phyloP scores from a whole-genome alignment of 306 rosid species.

The Corylus avellana region DNA sequence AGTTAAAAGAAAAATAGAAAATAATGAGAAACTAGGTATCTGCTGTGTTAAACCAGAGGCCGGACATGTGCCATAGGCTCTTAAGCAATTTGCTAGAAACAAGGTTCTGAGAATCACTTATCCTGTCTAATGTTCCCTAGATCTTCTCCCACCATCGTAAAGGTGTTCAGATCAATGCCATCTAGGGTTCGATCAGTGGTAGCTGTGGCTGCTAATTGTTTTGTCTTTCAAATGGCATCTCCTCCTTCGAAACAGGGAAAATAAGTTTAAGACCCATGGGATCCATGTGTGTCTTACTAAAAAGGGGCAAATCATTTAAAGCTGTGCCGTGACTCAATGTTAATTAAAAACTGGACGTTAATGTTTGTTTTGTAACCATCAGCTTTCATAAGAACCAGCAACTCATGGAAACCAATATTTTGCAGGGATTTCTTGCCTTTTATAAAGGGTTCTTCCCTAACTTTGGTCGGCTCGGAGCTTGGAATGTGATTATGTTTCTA shows the following conservation, averaged over 20 bases:
- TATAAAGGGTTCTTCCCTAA: constrained; percentile 94
- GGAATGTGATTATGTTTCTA: constrained; percentile 92
- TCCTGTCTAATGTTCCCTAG: too few relatives aligned
- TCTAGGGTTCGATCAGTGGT: too few relatives aligned
- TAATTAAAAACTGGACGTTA: constrained; percentile 4
- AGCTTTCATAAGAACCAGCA: constrained; percentile 7
- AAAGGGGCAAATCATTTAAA: neutral
- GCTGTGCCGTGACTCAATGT: neutral
- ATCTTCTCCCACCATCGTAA: too few relatives aligned
- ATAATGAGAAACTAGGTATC: neutral
- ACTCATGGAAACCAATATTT: constrained; percentile 25
- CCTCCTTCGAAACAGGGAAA: too few relatives aligned
- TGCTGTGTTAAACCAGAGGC: constrained; percentile 1
- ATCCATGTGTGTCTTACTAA: neutral
- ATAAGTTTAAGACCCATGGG: neutral
- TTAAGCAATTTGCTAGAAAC: constrained; percentile 1
- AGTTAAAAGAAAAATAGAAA: neutral
- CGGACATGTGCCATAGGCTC: neutral
- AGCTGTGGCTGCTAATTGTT: constrained; percentile 1
- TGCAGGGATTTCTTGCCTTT: constrained; percentile 93
- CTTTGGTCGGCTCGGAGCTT: constrained; percentile 80
- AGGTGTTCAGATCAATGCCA: too few relatives aligned
- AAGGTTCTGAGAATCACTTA: neutral
- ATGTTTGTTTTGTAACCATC: constrained; percentile 10
- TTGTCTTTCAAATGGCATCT: constrained; percentile 2